Base-by-base conservation (phyloP, 106 monocot genomes). In the Dioscorea alata region DNA sequence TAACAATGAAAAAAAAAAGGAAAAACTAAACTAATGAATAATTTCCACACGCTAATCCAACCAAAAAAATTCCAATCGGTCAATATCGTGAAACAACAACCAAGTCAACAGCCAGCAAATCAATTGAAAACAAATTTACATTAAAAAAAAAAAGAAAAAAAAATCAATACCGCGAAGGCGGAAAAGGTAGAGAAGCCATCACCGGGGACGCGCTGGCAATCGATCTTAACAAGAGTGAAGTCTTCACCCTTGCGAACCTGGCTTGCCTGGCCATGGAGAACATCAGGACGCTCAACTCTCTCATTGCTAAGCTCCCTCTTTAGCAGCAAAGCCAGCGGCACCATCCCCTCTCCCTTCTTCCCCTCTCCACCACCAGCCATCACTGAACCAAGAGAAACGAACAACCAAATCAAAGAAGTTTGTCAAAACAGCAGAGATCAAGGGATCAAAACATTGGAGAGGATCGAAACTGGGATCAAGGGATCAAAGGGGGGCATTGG, bases 191-290 rank as follows among this genome's bases (percentile, higher is more conserved):
- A 69, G 74, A 72, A 35, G 21, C 76, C 79, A 32, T 91, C 81
- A 67, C 88, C 91, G 25, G 86, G 74, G 9, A 82, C 66, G 23
- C 91, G 80, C 70, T 91, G 80, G 70, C 86, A 88, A 10, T 91
- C 86, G 31, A 86, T 71, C 75, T 84, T 84, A 49, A 96, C 50
- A 23, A 96, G 67, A 18, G 91, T 86, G 69, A 89, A 84, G 42
- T 96, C 95, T 78, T 96, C 95, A 21, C 95, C 91, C 59, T 96
- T 96, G 78, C 82, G 88, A 74, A 69, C 82, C 68, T 91, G 91
- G 61, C n/a, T 80, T n/a, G 95, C 95, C 63, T 84, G 73, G 16
- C 95, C 95, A 18, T 80, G 67, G 21, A 96, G 59, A 13, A 91
- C 32, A 22, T 89, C 95, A 4, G 95, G 91, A 73, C 63, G 80